Percentiles rank a stretch among this genome's conserved stretches.
Conservation (phyloP, 2,329 filamentous ascomycete genomes). For the Cladosporium sp. region DNA sequence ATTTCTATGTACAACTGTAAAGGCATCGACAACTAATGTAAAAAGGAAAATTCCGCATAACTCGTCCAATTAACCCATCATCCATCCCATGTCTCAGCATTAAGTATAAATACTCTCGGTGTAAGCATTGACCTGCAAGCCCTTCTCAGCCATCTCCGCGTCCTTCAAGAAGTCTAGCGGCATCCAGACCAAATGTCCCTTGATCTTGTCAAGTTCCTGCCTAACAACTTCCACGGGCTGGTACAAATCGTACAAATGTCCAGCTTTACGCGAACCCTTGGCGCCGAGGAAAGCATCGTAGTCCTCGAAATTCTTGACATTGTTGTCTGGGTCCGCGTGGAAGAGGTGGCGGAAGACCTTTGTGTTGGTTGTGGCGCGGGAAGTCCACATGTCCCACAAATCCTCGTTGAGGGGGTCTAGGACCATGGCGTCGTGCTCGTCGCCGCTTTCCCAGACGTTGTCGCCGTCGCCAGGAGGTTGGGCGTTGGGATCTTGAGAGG, state of each 20-base stretch:
- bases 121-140: conserved; percentile 76
- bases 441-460: conserved; percentile 72
- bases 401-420: conserved; percentile 56
- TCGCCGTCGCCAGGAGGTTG: conserved; percentile 65
- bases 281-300: conserved; percentile 75
- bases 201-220: conserved; percentile 68
- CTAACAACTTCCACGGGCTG: conserved; percentile 69
- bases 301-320: conserved; percentile 83
- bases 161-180: conserved; percentile 82
- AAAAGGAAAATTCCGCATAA: neutral
- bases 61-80: neutral
- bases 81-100: neutral
- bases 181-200: conserved; percentile 90
- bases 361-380: conserved; percentile 66
- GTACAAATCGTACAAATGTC: conserved; percentile 81
- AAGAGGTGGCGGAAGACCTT: conserved; percentile 73
- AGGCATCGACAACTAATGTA: neutral
- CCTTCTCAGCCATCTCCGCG: conserved; percentile 83
- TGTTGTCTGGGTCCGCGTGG: conserved; percentile 83
- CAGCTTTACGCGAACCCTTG: conserved; percentile 59
- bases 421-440: conserved; percentile 57
- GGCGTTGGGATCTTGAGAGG: conserved; percentile 67
- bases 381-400: conserved; percentile 63
- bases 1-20: neutral
- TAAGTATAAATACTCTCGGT: conserved; percentile 85